Evolutionary conservation across 192 early-diverging fungal genomes (phyloP), one percentile per base, ranked within the genome.

Genomic region (Coemansia sp.): DNA sequence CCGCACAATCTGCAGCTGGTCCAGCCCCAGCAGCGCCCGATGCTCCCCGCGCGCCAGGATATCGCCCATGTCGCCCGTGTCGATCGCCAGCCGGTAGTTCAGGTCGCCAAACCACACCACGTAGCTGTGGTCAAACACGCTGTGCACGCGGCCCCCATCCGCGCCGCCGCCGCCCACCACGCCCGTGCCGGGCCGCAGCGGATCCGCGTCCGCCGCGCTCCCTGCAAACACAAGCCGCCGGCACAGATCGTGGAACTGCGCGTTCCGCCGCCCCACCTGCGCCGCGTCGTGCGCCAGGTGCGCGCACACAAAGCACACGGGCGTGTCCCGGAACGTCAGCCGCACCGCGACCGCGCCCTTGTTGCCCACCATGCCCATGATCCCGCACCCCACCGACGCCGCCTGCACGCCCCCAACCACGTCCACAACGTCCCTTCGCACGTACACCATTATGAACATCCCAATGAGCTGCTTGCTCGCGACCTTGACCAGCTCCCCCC

Each of bases 31-130:
- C 22, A 98, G 74, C 4, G 81, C 27, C n/a, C 82, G 72, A 24
- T 86, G 67, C 33, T 94, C 67, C 6, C 83, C 78, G 12, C 77
- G 72, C 12, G 71, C 80, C 3, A 94, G 31, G 1, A 77, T 38
- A 6, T 60, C 58, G 54, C 87, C 86, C 35, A 91, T 83, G 6
- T 84, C 84, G 7, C 71, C 68, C 47, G 89, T 86, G 5, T 85
- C 68, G 0, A 94, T 56, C 5, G 77, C 73, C 29, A 99, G 76
- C 4, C 97, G 85, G 73, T 99, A 98, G 68, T 99, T 99, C 54
- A 99, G 67, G 67, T 99, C 97, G 24, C 97, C 97, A 14, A 95
- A 67, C 89, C 92, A 99, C 44, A 99, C 81, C 22, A 81, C 58
- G 69, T 87, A 89, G 82, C 88, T 88, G 56, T 80, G 81, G 58